A percentile compares a stretch with the other conserved stretches of the same genome.
Evolutionary conservation across 805 yeast species (phyloP).

Genomic region (Saccharomycopsis babjevae): DNA sequence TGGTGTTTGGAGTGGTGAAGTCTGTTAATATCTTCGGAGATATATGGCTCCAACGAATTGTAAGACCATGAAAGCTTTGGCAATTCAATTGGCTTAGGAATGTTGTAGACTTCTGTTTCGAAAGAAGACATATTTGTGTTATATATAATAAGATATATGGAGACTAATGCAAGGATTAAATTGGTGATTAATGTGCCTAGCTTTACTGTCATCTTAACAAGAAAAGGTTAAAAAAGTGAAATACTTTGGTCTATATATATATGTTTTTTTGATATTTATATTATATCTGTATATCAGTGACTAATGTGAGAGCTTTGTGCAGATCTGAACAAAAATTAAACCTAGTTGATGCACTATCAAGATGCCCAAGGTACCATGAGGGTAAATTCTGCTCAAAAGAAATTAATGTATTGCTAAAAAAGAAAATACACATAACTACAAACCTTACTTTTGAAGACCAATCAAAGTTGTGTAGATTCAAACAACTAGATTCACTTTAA

Average conservation of each 20-base stretch:
- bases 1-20: conserved; percentile 41
- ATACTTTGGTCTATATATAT: too few relatives aligned
- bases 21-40: conserved; percentile 37
- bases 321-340: too few relatives aligned
- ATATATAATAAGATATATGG: background rate
- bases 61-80: conserved; percentile 39
- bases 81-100: conserved; percentile 16
- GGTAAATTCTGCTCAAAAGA: too few relatives aligned
- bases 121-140: background rate
- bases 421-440: too few relatives aligned
- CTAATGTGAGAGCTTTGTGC: too few relatives aligned
- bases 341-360: too few relatives aligned
- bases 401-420: too few relatives aligned
- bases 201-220: background rate
- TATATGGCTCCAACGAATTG: conserved; percentile 39
- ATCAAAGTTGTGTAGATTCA: too few relatives aligned
- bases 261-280: background rate
- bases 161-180: background rate
- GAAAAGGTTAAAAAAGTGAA: too few relatives aligned
- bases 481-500: too few relatives aligned
- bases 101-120: background rate
- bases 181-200: background rate
- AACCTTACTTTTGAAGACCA: too few relatives aligned
- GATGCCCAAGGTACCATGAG: too few relatives aligned
- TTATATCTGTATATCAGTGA: background rate